phyloP scores from a whole-genome alignment of 345 rosid species.

The Arabidopsis thaliana region TAIR10.1 NC_003071.7:9403001-9403500 shows the following conservation, averaged over 20 bases:
- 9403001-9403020: no score
- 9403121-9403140: constrained; percentile 12
- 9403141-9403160: constrained; percentile 1
- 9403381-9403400: constrained; percentile 43
- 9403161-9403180: constrained; percentile 41
- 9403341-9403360: neutral
- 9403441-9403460: constrained; percentile 36
- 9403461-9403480: constrained; percentile 23
- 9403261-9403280: constrained; percentile 35
- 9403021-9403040: neutral
- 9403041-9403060: neutral
- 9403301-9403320: constrained; percentile 9
- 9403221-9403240: constrained; percentile 45
- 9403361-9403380: constrained; percentile 50
- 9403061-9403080: neutral
- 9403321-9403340: neutral
- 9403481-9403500: constrained; percentile 33
- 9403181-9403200: constrained; percentile 31
- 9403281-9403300: neutral
- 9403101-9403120: constrained; percentile 30
- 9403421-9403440: constrained; percentile 44
- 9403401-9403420: constrained; percentile 46
- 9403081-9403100: constrained; percentile 5
- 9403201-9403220: constrained; percentile 33
- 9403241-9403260: constrained; percentile 39